Percentiles rank a stretch among this genome's conserved stretches.
These are phyloP conservation scores for Bocquillonia castaneifolia DNA, from an alignment of 441 rosid genomes.

Conservation along the genomic window DNA sequence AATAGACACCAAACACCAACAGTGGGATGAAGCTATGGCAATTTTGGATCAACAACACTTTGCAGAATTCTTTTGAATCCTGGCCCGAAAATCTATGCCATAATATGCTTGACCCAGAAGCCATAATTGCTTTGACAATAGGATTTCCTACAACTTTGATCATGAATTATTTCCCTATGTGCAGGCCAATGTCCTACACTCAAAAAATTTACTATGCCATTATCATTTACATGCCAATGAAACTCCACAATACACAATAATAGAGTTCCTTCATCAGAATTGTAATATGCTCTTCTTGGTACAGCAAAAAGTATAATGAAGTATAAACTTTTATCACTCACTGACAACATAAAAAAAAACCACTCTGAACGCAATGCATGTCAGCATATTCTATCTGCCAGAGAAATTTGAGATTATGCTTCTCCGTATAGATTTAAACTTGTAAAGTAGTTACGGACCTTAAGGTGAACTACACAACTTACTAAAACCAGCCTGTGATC, in stretches of 20 bases:
- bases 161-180: not conserved
- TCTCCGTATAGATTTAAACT: not conserved
- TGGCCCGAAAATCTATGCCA: too few species aligned
- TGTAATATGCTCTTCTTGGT: not conserved
- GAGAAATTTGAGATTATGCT: not conserved
- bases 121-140: not conserved
- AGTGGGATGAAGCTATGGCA: not conserved
- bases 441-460: too few species aligned
- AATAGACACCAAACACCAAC: too few species aligned
- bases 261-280: not conserved
- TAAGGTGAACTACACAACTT: not conserved
- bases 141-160: not conserved
- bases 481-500: not conserved
- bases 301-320: too few species aligned
- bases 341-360: not conserved
- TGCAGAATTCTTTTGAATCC: too few species aligned
- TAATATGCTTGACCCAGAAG: not conserved
- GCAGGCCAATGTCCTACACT: not conserved
- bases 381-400: not conserved
- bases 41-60: too few species aligned
- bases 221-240: not conserved
- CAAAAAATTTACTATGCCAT: not conserved
- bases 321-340: not conserved
- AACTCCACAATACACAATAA: not conserved
- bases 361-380: not conserved